Percentiles rank a stretch among this genome's conserved stretches.
phyloP scores from a whole-genome alignment of 2,329 filamentous ascomycete species.

The Fusarium mangiferae region DNA sequence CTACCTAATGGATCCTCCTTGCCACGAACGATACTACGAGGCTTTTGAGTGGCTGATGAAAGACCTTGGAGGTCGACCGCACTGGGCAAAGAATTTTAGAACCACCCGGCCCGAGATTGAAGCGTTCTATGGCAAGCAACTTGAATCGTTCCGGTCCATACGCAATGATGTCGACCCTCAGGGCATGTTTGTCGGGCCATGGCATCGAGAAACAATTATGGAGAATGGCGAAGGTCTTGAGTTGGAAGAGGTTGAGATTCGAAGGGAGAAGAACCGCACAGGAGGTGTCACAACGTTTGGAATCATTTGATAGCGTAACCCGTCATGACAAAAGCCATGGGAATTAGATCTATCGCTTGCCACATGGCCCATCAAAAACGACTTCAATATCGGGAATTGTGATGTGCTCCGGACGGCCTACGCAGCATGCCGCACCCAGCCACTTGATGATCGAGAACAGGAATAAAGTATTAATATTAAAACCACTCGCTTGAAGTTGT shows the following conservation, averaged over 20 bases:
- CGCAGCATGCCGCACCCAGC: not conserved
- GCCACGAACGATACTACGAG: conserved; percentile 81
- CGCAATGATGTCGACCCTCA: conserved; percentile 79
- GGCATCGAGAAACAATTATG: conserved; percentile 80
- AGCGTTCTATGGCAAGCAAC: conserved; percentile 73
- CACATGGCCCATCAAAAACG: not conserved
- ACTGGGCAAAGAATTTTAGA: conserved; percentile 94
- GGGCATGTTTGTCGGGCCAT: conserved; percentile 90
- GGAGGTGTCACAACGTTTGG: conserved; percentile 44
- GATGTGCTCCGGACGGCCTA: not conserved
- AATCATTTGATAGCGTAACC: conserved; percentile 27
- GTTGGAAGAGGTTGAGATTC: conserved; percentile 52
- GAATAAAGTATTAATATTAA: conserved; percentile 26
- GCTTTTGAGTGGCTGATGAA: conserved; percentile 93
- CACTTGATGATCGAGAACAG: not conserved
- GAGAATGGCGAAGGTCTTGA: conserved; percentile 47
- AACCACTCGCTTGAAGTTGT: conserved; percentile 20
- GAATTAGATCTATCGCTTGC: conserved; percentile 2
- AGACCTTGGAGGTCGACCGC: conserved; percentile 81
- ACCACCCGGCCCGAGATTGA: conserved; percentile 70
- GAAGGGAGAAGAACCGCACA: conserved; percentile 38
- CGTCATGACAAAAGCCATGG: conserved; percentile 14
- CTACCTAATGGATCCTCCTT: conserved; percentile 81
- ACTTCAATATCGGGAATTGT: conserved; percentile 2
- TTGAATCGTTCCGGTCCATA: conserved; percentile 74